phyloP scores from a whole-genome alignment of 495 filamentous ascomycete genomes.

The Podospora fimiseda region DNA sequence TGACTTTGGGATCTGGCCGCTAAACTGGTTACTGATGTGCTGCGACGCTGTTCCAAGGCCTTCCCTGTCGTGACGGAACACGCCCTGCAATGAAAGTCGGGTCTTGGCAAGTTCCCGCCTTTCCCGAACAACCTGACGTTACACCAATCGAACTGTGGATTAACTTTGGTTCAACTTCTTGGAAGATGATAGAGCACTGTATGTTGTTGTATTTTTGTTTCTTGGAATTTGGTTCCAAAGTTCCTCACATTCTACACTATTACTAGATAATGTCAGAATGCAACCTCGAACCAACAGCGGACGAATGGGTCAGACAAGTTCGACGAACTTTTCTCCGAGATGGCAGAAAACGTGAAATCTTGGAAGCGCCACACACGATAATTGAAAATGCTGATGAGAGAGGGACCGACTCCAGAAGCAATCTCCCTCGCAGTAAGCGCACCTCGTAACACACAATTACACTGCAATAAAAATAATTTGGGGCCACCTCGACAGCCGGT shows the following conservation, averaged over 20 bases:
- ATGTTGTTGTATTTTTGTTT: not conserved
- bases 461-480: not conserved
- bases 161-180: constrained; percentile 2
- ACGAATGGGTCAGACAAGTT: not conserved
- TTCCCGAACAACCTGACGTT: constrained; percentile 9
- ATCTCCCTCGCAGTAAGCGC: not conserved
- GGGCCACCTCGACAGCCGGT: not conserved
- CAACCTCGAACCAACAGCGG: not conserved
- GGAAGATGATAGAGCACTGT: not conserved
- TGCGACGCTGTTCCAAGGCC: constrained; percentile 20
- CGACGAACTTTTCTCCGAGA: too few relatives aligned
- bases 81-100: not conserved
- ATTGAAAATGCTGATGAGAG: too few relatives aligned
- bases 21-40: not conserved
- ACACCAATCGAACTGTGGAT: not conserved
- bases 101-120: not conserved
- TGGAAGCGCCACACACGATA: too few relatives aligned
- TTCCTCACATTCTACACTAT: not conserved
- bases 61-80: constrained; percentile 7
- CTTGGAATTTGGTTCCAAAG: not conserved
- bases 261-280: not conserved
- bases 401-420: not conserved
- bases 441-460: not conserved
- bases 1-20: not conserved
- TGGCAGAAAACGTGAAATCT: too few relatives aligned